Percentiles rank a stretch among this genome's conserved stretches.
These are phyloP conservation scores for Asterionellopsis glacialis DNA, from an alignment of 108 stramenopile species.

Conservation along the genomic window DNA sequence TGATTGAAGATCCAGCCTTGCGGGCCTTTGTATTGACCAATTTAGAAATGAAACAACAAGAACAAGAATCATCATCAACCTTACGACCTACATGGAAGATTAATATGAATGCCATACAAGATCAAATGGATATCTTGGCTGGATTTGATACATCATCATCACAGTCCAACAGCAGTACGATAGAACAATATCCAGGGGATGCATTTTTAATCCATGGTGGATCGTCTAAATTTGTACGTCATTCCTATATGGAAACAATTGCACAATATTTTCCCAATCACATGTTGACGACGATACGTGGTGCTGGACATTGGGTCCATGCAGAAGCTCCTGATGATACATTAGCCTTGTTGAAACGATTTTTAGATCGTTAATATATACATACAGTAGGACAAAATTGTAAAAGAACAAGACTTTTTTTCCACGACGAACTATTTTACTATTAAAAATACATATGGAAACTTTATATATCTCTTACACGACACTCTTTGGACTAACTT, in stretches of 20 bases:
- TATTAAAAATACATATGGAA: no score
- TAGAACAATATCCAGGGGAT: conserved; percentile 55
- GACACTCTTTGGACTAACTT: no score
- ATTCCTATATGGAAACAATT: conserved; percentile 75
- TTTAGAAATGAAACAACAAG: conserved; percentile 9
- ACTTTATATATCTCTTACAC: no score
- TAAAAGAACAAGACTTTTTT: no score
- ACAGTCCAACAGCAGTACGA: no score
- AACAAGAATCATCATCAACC: conserved; percentile 2
- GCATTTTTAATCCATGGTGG: conserved; percentile 89
- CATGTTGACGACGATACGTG: conserved; percentile 83
- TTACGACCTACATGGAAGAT: conserved; percentile 78
- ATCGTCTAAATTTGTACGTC: conserved; percentile 86
- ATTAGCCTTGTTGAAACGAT: conserved; percentile 67
- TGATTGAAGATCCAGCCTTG: conserved; percentile 77
- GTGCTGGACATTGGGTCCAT: conserved; percentile 95
- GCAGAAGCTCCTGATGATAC: conserved; percentile 88
- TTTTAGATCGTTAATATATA: conserved; percentile 60
- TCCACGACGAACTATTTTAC: no score
- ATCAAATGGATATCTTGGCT: conserved; percentile 70
- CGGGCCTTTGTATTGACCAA: conserved; percentile 90
- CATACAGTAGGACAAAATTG: not conserved
- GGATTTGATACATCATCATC: conserved; percentile 67
- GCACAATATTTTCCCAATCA: conserved; percentile 84
- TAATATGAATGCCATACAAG: conserved; percentile 68